Evolutionary conservation across 306 rosid genomes (phyloP), one percentile per base, ranked within the genome.

Genomic region (Gillenia trifoliata): DNA sequence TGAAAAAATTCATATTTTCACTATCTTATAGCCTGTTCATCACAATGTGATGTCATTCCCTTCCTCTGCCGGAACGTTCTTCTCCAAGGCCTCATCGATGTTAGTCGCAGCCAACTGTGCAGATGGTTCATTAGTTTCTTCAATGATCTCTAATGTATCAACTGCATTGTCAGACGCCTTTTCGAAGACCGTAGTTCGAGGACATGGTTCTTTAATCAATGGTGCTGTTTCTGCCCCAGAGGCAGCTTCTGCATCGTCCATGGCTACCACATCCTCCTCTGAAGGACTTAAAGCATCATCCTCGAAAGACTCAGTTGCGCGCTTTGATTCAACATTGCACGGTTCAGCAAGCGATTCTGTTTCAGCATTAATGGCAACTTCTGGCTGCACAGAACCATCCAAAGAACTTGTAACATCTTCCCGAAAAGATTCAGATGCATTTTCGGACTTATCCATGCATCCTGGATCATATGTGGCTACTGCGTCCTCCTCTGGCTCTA

Each of bases 331-430:
- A 9, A 36, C 61, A n/a, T 3, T 55, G 61, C 29, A 3, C 1
- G 20, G 68, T 38, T 38, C 41, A 38, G 41, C 41, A 38, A 38
- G 9, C 11, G 11, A 38, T 38, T 38, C 11, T 38, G 41, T 38
- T 75, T 77, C 70, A 59, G 80, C 84, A 70, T 41, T 61, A 36
- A 49, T 28, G 33, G n/a, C 62, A 75, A 70, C 64, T 83, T 79
- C 79, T 19, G 76, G 26, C 26, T 47, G 8, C 30, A 23, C 34
- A 25, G 28, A 12, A 59, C 4, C 61, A 25, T 67, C 56, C 28
- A 67, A 78, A 75, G 64, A 81, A 67, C 62, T 25, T 31, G 70
- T 25, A 63, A 40, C 55, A 71, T 78, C 80, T 63, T 65, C 83
- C 62, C 28, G 36, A n/a, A 69, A 65, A 64, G 70, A 71, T 52